Evolutionary conservation across 2,329 filamentous ascomycete genomes (phyloP), one percentile per base, ranked within the genome.

Genomic region (Phoma sp.): DNA sequence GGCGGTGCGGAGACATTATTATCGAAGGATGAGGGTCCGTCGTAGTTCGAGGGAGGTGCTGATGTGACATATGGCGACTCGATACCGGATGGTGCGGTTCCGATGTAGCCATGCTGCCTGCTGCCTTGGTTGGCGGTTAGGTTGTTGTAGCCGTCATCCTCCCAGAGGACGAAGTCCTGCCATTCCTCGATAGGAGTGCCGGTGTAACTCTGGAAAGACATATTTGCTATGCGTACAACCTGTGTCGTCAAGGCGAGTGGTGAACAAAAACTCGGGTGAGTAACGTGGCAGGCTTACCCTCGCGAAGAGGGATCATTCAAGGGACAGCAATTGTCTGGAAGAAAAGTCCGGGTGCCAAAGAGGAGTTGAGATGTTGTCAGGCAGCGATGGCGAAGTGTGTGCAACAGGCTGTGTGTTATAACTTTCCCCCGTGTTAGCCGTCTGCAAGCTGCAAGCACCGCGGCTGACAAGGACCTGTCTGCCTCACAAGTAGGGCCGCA

Each of bases 151-250:
- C 69, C 14, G 30, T 70, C 67, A 6, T 61, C 70, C 26, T 70
- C 64, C 69, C 67, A 72, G 11, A 52, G 56, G 36, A 73, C 49
- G 6, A 72, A 45, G 17, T 69, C 66, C 45, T 71, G 59, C 70
- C 70, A 74, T 30, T 55, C 56, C 48, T 69, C 69, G 17, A 43
- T 47, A 6, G 64, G 51, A 18, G 66, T 59, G 11, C 52, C 50
- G 17, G 28, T 47, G 18, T 67, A 61, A 29, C 48, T 58, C 21
- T 54, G 52, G 34, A 56, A 54, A 34, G 67, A 62, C 63, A 68
- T 62, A 2, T 20, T 46, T 39, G 4, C 2, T 12, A 11, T 28
- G 20, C 10, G 30, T 15, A 17, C 3, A 30, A 36, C 38, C 15
- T 12, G 28, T 37, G 12, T 36, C 12, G 5, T 21, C 5, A 3